Evolutionary conservation across 768 basidiomycete genomes (phyloP), one percentile per base, ranked within the genome.

Genomic region (Lenzites betulinus): DNA sequence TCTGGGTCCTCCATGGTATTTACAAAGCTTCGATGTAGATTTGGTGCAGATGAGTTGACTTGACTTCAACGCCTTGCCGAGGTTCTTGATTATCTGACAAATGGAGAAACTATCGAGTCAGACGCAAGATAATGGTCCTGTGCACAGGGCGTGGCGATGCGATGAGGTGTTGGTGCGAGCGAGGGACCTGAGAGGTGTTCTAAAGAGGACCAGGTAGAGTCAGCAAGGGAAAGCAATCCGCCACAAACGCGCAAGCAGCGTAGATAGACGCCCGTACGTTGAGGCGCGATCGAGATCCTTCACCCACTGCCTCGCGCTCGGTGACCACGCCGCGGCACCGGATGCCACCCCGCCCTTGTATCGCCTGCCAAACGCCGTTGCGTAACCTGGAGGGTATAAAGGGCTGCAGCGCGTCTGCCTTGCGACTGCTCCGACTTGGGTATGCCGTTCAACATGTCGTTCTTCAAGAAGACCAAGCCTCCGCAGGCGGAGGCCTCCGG

Each of bases 1-100:
- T 80, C 78, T 7, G 75, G 61, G 65, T 79, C 78, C 11, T 69
- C 72, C 68, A 71, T 69, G 26, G 47, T 56, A 36, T 36, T 7
- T 49, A 26, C 22, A 9, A 28, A 35, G n/a, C 30, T 13, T 36
- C 23, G 11, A 23, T 46, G 43, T 25, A 13, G 22, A 20, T n/a
- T n/a, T n/a, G n/a, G 16, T 57, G 44, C 7, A 25, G 23, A 25
- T 46, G 44, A 46, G 20, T 46, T 13, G 44, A 42, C 5, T 6
- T 8, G n/a, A 3, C 9, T 46, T 9, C 25, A 6, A n/a, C 8
- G 7, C 16, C n/a, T 7, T 9, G 23, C n/a, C n/a, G n/a, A n/a
- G n/a, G n/a, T n/a, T n/a, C 44, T 25, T 22, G 22, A 22, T 22
- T 46, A 25, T 22, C 22, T 3, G 20, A 12, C 44, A 18, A 8